Conservation (phyloP, 2,329 filamentous ascomycete genomes). For the Bimuria novae-zelandiae region DNA sequence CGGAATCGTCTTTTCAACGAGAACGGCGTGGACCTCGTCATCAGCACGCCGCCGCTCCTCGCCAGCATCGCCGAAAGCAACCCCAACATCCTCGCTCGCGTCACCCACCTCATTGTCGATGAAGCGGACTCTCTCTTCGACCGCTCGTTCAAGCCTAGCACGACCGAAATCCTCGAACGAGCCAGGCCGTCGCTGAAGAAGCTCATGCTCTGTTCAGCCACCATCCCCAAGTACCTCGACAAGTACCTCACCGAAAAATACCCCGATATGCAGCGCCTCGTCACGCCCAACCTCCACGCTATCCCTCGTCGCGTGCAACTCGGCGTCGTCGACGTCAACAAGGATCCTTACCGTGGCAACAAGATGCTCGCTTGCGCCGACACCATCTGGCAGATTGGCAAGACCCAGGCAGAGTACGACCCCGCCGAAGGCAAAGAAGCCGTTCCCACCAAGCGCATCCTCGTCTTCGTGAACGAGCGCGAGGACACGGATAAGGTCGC, state of each 20-base stretch:
- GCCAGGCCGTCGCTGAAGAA: conserved; percentile 81
- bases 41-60: conserved; percentile 88
- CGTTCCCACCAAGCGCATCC: conserved; percentile 77
- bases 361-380: conserved; percentile 93
- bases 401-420: conserved; percentile 61
- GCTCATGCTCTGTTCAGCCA: conserved; percentile 91
- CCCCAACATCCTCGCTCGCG: conserved; percentile 89
- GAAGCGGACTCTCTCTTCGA: conserved; percentile 97
- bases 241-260: conserved; percentile 80
- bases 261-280: conserved; percentile 81
- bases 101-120: conserved; percentile 86
- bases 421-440: conserved; percentile 54
- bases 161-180: conserved; percentile 80
- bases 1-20: conserved; percentile 81
- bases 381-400: conserved; percentile 90
- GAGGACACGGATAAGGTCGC: conserved; percentile 84
- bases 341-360: conserved; percentile 92
- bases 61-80: conserved; percentile 86
- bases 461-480: conserved; percentile 96
- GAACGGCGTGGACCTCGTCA: conserved; percentile 79
- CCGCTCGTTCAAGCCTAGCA: conserved; percentile 85
- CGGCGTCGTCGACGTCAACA: conserved; percentile 87
- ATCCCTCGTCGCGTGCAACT: conserved; percentile 94
- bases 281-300: conserved; percentile 93
- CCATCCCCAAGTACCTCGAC: conserved; percentile 89